Evolutionary conservation across 1,139 yeast genomes (phyloP).

Genomic region (Scheffersomyces segobiensis): DNA sequence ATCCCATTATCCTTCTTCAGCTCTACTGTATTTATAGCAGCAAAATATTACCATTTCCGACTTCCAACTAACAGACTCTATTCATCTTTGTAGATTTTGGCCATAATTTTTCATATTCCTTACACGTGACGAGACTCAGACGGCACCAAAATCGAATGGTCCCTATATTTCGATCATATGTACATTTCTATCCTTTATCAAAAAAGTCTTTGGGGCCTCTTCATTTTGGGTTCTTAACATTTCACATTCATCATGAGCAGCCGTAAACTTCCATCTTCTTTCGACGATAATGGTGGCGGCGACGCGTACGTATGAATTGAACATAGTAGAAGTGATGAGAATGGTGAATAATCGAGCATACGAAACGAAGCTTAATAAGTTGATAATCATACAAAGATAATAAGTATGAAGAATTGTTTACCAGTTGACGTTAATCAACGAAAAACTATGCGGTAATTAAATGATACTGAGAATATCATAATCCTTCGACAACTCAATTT

Average conservation of each 20-base stretch:
- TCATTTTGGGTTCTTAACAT: background rate
- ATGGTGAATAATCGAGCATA: background rate
- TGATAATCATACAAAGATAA: too few relatives aligned
- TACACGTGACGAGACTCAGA: background rate
- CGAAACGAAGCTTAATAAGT: background rate
- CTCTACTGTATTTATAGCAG: too few relatives aligned
- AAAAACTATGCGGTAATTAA: too few relatives aligned
- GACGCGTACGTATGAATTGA: constrained; percentile 22
- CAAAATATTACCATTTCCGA: background rate
- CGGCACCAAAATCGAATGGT: background rate
- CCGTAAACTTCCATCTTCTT: constrained; percentile 25
- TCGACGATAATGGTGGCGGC: constrained; percentile 16
- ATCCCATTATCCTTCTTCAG: too few relatives aligned
- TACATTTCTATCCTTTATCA: background rate
- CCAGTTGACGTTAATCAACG: too few relatives aligned
- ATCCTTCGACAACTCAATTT: too few relatives aligned
- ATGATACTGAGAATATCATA: too few relatives aligned
- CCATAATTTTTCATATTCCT: background rate
- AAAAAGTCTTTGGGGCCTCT: background rate
- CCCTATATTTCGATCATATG: background rate
- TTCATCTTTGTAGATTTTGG: too few relatives aligned
- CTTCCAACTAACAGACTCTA: background rate
- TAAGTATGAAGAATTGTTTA: too few relatives aligned
- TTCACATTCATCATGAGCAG: background rate
- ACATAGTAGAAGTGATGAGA: background rate